Conservation (phyloP, 495 filamentous ascomycete species). For the Thermothielavioides terrestris region DNA sequence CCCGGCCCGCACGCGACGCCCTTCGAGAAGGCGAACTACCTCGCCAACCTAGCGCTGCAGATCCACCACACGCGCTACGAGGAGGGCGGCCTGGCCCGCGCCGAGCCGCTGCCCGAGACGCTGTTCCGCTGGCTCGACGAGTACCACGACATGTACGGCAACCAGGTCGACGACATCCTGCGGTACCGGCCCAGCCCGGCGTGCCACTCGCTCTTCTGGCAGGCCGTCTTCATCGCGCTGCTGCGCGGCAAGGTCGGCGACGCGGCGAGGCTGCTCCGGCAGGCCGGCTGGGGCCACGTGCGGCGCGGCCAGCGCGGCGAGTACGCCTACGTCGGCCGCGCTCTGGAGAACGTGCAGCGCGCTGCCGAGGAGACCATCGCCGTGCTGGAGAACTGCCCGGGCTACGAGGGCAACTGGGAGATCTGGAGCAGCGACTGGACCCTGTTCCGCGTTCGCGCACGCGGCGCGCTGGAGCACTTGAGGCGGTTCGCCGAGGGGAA, state of each 20-base stretch:
- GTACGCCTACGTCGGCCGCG: constrained; percentile 57
- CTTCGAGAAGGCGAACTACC: constrained; percentile 63
- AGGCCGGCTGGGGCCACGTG: constrained; percentile 67
- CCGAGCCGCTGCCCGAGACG: constrained; percentile 55
- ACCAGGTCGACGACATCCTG: constrained; percentile 52
- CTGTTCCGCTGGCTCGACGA: constrained; percentile 71
- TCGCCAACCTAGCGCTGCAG: constrained; percentile 61
- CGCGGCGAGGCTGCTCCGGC: constrained; percentile 53
- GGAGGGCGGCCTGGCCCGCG: constrained; percentile 27
- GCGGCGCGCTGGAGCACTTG: constrained; percentile 56
- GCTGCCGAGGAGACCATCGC: constrained; percentile 56
- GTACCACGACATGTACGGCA: constrained; percentile 53
- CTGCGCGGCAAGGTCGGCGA: constrained; percentile 62
- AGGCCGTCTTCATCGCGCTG: constrained; percentile 55
- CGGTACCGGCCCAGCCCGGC: constrained; percentile 60
- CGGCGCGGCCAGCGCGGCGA: constrained; percentile 41
- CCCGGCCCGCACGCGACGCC: constrained; percentile 49
- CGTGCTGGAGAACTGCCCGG: constrained; percentile 63
- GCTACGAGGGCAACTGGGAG: constrained; percentile 62
- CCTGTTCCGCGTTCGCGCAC: constrained; percentile 61
- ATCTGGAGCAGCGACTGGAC: constrained; percentile 67
- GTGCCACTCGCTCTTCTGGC: constrained; percentile 70
- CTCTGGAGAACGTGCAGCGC: constrained; percentile 61
- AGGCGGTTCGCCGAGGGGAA: constrained; percentile 66
- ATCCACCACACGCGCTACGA: constrained; percentile 60